Conservation (phyloP, 176 grass and related monocot species). For the Neostapfia colusana region DNA sequence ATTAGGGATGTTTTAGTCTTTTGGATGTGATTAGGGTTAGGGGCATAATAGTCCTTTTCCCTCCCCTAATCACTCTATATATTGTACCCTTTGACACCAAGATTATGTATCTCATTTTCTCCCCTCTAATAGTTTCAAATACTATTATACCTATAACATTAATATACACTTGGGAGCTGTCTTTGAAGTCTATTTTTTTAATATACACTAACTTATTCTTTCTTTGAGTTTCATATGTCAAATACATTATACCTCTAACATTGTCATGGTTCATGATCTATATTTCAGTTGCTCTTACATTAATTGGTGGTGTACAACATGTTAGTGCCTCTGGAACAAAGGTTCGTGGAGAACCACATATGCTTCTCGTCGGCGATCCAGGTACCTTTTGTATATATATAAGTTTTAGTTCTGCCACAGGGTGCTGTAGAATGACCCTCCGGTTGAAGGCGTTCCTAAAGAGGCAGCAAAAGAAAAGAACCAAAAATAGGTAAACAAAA, state of each 20-base stretch:
- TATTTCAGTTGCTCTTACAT: slow-evolving; percentile 87
- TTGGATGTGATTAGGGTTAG: too few relatives aligned
- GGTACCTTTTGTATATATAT: slow-evolving; percentile 39
- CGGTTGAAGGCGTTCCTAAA: neutral
- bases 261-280: neutral
- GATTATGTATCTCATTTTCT: too few relatives aligned
- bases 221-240: neutral
- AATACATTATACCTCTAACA: slow-evolving; percentile 11
- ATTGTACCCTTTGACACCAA: too few relatives aligned
- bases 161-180: neutral
- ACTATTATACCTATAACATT: too few relatives aligned
- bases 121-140: too few relatives aligned
- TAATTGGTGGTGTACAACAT: slow-evolving; percentile 94
- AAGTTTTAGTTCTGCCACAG: neutral
- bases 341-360: slow-evolving; percentile 90
- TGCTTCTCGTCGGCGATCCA: slow-evolving; percentile 99
- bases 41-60: too few relatives aligned
- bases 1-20: too few relatives aligned
- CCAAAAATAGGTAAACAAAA: neutral
- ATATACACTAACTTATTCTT: neutral
- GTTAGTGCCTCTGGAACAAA: slow-evolving; percentile 88
- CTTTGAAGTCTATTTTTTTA: neutral
- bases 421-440: neutral
- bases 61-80: too few relatives aligned
- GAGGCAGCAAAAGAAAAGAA: neutral